phyloP scores from a whole-genome alignment of 176 grass and related monocot species.

The Microstegium vimineum region DNA sequence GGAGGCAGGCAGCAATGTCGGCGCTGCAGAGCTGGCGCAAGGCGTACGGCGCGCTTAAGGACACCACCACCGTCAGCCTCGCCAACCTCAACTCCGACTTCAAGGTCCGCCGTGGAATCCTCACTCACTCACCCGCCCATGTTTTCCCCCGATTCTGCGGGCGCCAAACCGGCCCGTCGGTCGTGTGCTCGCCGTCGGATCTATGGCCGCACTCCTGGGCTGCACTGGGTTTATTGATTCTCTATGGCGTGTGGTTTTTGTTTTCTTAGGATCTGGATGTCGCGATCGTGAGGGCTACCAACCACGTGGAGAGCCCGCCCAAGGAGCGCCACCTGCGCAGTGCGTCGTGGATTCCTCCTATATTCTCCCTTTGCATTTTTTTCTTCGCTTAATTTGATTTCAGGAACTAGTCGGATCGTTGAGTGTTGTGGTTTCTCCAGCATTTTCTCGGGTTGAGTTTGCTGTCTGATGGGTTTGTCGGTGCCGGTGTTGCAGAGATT shows the following conservation, averaged over 20 bases:
- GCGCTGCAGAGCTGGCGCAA: constrained; percentile 84
- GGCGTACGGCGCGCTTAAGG: constrained; percentile 93
- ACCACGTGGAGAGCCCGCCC: constrained; percentile 84
- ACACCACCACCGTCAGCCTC: constrained; percentile 83
- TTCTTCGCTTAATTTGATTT: not conserved
- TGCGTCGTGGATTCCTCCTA: constrained; percentile 36
- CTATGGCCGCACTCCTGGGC: not conserved
- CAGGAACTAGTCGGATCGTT: not conserved
- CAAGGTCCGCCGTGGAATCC: constrained; percentile 46
- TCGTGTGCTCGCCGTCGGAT: constrained; percentile 8
- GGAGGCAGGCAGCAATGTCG: constrained; percentile 42
- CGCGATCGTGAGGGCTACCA: constrained; percentile 92
- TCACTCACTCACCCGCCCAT: not conserved
- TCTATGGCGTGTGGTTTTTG: not conserved
- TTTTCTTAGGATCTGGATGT: constrained; percentile 90
- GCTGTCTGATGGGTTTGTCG: constrained; percentile 23
- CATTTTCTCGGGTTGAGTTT: constrained; percentile 6
- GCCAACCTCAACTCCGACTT: constrained; percentile 97
- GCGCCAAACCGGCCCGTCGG: not conserved
- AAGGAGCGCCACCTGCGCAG: constrained; percentile 92
- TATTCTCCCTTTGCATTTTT: not conserved
- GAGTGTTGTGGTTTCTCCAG: not conserved
- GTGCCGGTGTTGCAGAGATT: constrained; percentile 60
- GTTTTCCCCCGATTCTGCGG: not conserved
- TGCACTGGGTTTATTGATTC: constrained; percentile 13